phyloP scores from a whole-genome alignment of 208 protist species.

The Wallacemonas sp. region DNA sequence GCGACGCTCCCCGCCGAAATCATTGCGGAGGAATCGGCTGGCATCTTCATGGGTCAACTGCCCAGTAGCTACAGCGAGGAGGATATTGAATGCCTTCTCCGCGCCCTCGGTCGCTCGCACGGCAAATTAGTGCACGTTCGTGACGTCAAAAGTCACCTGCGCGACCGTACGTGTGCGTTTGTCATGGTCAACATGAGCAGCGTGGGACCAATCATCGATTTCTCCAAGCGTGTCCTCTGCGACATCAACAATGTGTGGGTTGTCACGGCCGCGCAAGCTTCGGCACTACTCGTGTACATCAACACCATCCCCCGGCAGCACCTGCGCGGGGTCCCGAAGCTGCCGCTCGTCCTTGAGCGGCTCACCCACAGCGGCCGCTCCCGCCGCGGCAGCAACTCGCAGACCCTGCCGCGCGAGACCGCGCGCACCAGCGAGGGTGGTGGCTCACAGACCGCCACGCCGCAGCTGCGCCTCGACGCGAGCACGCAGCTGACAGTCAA shows the following conservation, averaged over 20 bases:
- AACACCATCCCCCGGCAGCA: slow-evolving; percentile 59
- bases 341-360: slow-evolving; percentile 74
- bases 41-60: slow-evolving; percentile 83
- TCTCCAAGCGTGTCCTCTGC: slow-evolving; percentile 78
- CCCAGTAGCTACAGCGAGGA: slow-evolving; percentile 75
- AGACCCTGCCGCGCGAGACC: slow-evolving; percentile 1
- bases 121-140: slow-evolving; percentile 59
- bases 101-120: slow-evolving; percentile 55
- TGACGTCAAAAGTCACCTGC: slow-evolving; percentile 81
- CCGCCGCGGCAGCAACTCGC: slow-evolving; percentile 17
- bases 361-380: slow-evolving; percentile 40
- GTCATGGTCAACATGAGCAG: slow-evolving; percentile 72
- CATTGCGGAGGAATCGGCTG: slow-evolving; percentile 48
- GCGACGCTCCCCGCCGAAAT: slow-evolving; percentile 37
- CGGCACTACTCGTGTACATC: slow-evolving; percentile 50
- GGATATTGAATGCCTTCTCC: slow-evolving; percentile 71
- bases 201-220: slow-evolving; percentile 49
- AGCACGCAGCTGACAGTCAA: neutral
- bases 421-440: neutral
- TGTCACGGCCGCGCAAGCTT: slow-evolving; percentile 38
- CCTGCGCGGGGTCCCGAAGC: slow-evolving; percentile 77
- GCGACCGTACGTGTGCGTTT: slow-evolving; percentile 86
- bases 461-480: neutral
- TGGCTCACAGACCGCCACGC: neutral
- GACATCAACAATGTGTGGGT: slow-evolving; percentile 82